Conservation (phyloP, 768 basidiomycete genomes). For the Jaapia argillacea region DNA sequence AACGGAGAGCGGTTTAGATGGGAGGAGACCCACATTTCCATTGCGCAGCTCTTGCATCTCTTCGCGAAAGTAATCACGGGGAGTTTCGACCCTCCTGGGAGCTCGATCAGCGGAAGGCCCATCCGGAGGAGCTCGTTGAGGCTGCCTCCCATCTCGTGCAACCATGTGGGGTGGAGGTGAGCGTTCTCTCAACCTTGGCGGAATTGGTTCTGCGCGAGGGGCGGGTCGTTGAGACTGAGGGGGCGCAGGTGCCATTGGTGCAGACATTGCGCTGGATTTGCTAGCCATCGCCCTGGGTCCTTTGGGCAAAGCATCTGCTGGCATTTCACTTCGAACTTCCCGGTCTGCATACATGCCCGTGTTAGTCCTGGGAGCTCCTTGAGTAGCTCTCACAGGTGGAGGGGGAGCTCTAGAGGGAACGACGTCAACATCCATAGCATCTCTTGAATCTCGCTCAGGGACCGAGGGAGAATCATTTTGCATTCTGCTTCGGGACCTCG, state of each 20-base stretch:
- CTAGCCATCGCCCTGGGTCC: background rate
- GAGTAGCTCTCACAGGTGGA: too few relatives aligned
- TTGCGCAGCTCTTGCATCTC: background rate
- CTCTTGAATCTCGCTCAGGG: background rate
- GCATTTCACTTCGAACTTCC: background rate
- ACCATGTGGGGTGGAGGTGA: background rate
- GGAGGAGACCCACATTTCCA: background rate
- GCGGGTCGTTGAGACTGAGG: background rate
- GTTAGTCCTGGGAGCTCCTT: background rate
- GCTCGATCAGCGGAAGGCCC: background rate
- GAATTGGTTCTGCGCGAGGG: background rate
- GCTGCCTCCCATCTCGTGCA: background rate
- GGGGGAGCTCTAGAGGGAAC: too few relatives aligned
- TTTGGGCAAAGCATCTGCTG: background rate
- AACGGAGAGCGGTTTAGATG: background rate
- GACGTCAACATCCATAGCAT: background rate
- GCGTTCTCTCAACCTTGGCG: background rate
- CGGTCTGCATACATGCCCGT: background rate
- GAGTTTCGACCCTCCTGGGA: background rate
- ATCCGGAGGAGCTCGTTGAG: background rate
- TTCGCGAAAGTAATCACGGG: background rate
- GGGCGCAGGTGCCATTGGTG: background rate
- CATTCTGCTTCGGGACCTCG: background rate
- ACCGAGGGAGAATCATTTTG: background rate
- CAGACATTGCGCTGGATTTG: background rate